These are phyloP conservation scores for Moniliophthora roreri DNA, from an alignment of 1,284 basidiomycete species.

Conservation along the genomic window DNA sequence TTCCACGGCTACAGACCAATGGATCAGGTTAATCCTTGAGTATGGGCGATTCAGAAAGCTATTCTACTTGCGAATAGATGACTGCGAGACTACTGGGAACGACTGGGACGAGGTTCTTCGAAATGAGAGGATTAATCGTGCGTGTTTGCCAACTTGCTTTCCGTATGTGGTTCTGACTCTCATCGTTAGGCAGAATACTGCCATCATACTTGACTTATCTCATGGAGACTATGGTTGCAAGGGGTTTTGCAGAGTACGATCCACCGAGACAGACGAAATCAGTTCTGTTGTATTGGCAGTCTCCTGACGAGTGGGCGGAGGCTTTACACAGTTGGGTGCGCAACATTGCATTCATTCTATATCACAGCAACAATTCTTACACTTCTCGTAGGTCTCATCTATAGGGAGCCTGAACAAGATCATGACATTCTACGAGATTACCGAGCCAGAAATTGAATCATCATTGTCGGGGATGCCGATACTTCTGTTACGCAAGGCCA, in stretches of 20 bases:
- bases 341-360: conserved; percentile 46
- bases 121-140: conserved; percentile 77
- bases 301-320: neutral
- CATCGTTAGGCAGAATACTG: conserved; percentile 51
- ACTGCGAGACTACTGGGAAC: conserved; percentile 60
- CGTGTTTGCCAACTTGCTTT: conserved; percentile 21
- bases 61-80: conserved; percentile 67
- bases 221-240: conserved; percentile 57
- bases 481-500: conserved; percentile 63
- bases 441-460: conserved; percentile 67
- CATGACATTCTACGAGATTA: conserved; percentile 80
- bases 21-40: conserved; percentile 66
- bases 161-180: neutral
- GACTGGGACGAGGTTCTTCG: conserved; percentile 76
- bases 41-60: conserved; percentile 68
- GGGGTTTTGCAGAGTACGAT: conserved; percentile 66
- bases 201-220: conserved; percentile 59
- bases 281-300: conserved; percentile 54
- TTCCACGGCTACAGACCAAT: conserved; percentile 59
- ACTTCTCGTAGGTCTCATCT: conserved; percentile 46
- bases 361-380: conserved; percentile 24
- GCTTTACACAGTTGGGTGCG: conserved; percentile 19
- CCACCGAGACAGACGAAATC: conserved; percentile 69
- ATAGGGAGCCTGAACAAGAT: conserved; percentile 80
- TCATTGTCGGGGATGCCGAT: conserved; percentile 65